Evolutionary conservation across 2,329 filamentous ascomycete species (phyloP), one percentile per base, ranked within the genome.

Genomic region (Ophiocordyceps robertsii): DNA sequence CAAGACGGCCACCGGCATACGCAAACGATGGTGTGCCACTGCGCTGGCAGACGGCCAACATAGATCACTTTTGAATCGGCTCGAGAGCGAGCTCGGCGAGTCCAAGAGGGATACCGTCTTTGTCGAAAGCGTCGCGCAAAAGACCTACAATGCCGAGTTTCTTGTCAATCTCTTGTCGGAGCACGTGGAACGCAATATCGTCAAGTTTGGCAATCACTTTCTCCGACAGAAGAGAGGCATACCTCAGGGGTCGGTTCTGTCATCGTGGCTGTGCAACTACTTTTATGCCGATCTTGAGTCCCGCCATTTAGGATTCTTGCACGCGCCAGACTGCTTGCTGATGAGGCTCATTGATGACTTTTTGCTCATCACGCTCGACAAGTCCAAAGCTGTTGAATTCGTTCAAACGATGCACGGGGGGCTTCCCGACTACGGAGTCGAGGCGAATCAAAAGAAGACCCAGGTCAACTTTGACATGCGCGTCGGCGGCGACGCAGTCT

Each of bases 341-440:
- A 61, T 96, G 41, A 75, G 92, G 14, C 71, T 95, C 10, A 85
- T 94, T 36, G 92, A 98, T 52, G 92, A 98, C 54, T 98, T 96
- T 52, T 68, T 96, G 5, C 75, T 98, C 38, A 80, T 98, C 53
- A 95, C 84, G 0, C 78, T 80, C 0, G 72, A 85, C 39, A 66
- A 63, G 42, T 50, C 59, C 8, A 77, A 89, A 52, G 90, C 87
- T 0, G 68, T 69, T 44, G 67, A 64, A 1, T 96, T 98, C 56
- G 69, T 95, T 17, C 66, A 79, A 44, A 70, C 75, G 14, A 95
- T 98, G 89, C 82, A 94, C 52, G 60, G 63, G 1, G 90, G 89
- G 2, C 61, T 92, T 31, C 75, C 82, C 0, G 73, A 80, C 30
- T 96, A 93, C 55, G 92, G 92, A 4, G 81, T 95, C 4, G 61